Percentiles rank a stretch among this genome's conserved stretches.
phyloP scores from a whole-genome alignment of 1,284 basidiomycete genomes.

The Ganoderma lucidum region DNA sequence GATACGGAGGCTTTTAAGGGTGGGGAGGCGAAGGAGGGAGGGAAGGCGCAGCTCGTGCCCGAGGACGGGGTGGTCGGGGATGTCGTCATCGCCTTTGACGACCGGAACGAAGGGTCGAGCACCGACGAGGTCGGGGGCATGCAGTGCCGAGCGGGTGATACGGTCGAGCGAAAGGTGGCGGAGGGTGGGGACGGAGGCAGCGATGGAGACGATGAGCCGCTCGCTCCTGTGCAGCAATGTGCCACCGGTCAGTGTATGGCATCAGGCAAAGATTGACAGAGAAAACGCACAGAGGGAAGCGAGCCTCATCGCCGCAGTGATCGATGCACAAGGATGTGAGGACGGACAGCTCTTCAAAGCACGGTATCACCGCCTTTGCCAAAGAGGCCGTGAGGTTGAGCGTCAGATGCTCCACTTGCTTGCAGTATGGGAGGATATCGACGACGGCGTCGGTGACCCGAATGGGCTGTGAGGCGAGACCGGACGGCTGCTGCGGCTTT shows the following conservation, averaged over 20 bases:
- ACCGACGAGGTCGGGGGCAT: slow-evolving; percentile 63
- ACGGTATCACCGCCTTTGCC: slow-evolving; percentile 56
- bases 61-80: slow-evolving; percentile 63
- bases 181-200: slow-evolving; percentile 64
- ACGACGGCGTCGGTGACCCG: slow-evolving; percentile 54
- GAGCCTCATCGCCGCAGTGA: slow-evolving; percentile 60
- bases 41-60: slow-evolving; percentile 68
- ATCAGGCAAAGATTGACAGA: slow-evolving; percentile 25
- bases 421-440: slow-evolving; percentile 56
- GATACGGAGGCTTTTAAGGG: slow-evolving; percentile 67
- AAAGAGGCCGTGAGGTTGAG: slow-evolving; percentile 63
- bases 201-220: slow-evolving; percentile 72
- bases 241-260: slow-evolving; percentile 30
- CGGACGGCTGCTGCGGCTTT: slow-evolving; percentile 15
- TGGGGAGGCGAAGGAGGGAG: slow-evolving; percentile 66
- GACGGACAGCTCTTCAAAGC: slow-evolving; percentile 57
- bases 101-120: slow-evolving; percentile 65
- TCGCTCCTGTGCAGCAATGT: slow-evolving; percentile 62
- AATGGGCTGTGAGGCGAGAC: slow-evolving; percentile 23
- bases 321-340: slow-evolving; percentile 60
- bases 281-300: slow-evolving; percentile 63
- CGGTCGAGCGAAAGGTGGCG: slow-evolving; percentile 64
- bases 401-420: slow-evolving; percentile 57
- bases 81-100: slow-evolving; percentile 62
- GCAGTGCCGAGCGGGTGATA: slow-evolving; percentile 68